A percentile compares a stretch with the other conserved stretches of the same genome.
Evolutionary conservation across 768 basidiomycete species (phyloP).

Genomic region (Termitomyces sp.): DNA sequence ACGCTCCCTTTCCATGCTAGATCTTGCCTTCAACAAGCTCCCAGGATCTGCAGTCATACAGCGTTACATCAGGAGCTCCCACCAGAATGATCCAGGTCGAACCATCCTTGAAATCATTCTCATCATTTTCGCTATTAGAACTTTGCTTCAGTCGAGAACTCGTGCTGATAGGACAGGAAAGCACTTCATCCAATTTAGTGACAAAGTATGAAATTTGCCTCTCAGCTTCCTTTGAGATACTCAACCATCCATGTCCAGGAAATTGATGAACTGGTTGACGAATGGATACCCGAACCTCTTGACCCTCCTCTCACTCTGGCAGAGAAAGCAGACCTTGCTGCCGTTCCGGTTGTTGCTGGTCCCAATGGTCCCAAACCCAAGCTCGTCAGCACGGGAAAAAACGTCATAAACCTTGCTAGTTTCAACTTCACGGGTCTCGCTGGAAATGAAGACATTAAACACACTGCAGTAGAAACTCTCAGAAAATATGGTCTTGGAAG

Average conservation of each 20-base stretch:
- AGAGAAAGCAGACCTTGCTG: constrained; percentile 65
- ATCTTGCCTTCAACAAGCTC: constrained; percentile 66
- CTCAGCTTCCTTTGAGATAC: not conserved
- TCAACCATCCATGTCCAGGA: constrained; percentile 50
- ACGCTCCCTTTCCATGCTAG: constrained; percentile 50
- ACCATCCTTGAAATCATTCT: constrained; percentile 88
- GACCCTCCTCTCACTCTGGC: constrained; percentile 51
- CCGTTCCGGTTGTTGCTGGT: constrained; percentile 76
- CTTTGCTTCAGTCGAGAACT: constrained; percentile 86
- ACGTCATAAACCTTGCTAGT: constrained; percentile 79
- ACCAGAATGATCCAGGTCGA: constrained; percentile 93
- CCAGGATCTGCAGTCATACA: constrained; percentile 81
- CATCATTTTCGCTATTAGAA: constrained; percentile 82
- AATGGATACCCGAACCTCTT: constrained; percentile 89
- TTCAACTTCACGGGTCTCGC: constrained; percentile 91
- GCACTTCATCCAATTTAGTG: constrained; percentile 86
- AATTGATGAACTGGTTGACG: constrained; percentile 93
- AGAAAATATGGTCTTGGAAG: constrained; percentile 89
- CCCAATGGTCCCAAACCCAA: constrained; percentile 81
- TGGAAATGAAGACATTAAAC: constrained; percentile 83
- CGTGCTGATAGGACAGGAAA: constrained; percentile 79
- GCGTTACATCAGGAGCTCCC: constrained; percentile 91
- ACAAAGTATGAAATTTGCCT: constrained; percentile 60
- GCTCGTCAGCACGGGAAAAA: constrained; percentile 65
- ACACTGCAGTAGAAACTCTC: constrained; percentile 78